Evolutionary conservation across 2,329 filamentous ascomycete genomes (phyloP), one percentile per base, ranked within the genome.

Genomic region (Calonectria henricotiae): DNA sequence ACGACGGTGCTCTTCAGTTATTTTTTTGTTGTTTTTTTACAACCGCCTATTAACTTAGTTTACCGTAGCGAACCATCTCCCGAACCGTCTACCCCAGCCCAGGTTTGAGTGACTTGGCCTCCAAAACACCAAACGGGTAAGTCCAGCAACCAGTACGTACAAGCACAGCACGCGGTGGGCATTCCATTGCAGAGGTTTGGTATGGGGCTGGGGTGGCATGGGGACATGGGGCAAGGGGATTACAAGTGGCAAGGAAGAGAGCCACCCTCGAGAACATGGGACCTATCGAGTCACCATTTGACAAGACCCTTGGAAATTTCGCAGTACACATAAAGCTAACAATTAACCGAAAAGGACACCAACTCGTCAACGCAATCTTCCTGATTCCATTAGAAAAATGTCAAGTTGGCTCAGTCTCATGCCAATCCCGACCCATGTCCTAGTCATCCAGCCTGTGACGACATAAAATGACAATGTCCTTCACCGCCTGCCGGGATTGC

Each of bases 401-500:
- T 55, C 32, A 58, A 37, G 46, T 62, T 65, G 35, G 55, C 64
- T 58, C 44, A 67, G 58, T 49, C 64, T 44, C 27, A 60, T 60
- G 55, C 37, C 39, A 66, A 60, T 66, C 63, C 51, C 27, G 35
- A 55, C 43, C 64, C 30, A 30, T 51, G 63, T 60, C 51, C 65
- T 23, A 35, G 58, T 62, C 41, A 51, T 62, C 44, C 62, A 49
- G 55, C 39, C 63, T 69, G 67, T 71, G 61, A 58, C 67, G 61
- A 58, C 67, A 68, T 69, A 67, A 71, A 74, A 65, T 51, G 62
- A 65, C 32, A 65, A 27, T 47, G 61, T 54, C 65, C 67, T 71
- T 77, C 76, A 77, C 76, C 75, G 75, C 76, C 73, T 75, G 72
- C 74, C 65, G 67, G 67, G 62, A 55, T 63, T 75, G 72, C 73